These are phyloP conservation scores for Luffa acutangula DNA, from an alignment of 306 rosid species.

Conservation along the genomic window DNA sequence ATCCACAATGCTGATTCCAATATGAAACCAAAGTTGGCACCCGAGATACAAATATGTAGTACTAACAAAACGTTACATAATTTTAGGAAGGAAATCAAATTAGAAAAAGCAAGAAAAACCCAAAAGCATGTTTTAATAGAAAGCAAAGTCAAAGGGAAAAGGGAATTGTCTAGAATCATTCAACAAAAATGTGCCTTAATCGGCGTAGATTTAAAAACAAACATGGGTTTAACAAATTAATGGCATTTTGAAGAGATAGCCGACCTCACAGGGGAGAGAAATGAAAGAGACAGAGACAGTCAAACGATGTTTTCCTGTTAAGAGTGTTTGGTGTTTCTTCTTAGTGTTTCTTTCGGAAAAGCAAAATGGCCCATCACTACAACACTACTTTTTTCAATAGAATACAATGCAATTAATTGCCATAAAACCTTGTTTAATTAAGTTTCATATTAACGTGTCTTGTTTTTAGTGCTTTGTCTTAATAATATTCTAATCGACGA, in stretches of 20 bases:
- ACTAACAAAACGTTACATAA: constrained; percentile 20
- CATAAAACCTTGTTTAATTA: background rate
- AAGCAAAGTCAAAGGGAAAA: background rate
- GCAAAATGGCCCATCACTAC: background rate
- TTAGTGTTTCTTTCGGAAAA: background rate
- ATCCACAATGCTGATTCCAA: background rate
- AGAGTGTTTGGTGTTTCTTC: background rate
- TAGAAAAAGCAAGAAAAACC: background rate
- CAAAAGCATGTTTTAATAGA: background rate
- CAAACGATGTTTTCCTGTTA: background rate
- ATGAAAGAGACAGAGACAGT: background rate
- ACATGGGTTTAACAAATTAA: background rate
- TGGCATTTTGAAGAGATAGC: background rate
- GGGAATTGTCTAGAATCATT: background rate
- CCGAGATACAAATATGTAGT: background rate
- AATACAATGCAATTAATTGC: background rate
- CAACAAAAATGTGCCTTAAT: background rate
- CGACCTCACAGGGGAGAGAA: background rate
- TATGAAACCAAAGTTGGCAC: background rate
- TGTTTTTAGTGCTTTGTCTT: background rate
- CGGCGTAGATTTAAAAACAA: background rate
- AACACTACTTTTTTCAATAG: background rate
- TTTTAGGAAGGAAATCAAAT: constrained; percentile 15
- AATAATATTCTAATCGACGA: background rate
- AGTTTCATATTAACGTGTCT: background rate